Percentiles rank a stretch among this genome's conserved stretches.
These are phyloP conservation scores for Bacterosira constricta DNA, from an alignment of 108 stramenopile species.

Conservation along the genomic window DNA sequence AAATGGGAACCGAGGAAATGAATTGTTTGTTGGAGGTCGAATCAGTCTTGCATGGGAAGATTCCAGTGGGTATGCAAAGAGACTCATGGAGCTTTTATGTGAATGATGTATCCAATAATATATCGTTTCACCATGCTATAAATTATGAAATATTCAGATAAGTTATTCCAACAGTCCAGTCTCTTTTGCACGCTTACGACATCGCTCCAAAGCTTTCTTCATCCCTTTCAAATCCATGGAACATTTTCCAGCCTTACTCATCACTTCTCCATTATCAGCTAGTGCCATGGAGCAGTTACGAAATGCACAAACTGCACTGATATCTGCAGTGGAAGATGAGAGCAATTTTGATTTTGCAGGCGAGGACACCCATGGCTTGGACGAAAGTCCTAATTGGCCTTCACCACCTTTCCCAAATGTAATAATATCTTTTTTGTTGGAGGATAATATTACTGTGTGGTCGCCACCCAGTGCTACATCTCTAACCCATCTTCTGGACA, in stretches of 20 bases:
- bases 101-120: constrained; percentile 6
- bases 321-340: constrained; percentile 36
- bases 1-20: constrained; percentile 49
- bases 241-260: constrained; percentile 58
- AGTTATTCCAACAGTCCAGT: background rate
- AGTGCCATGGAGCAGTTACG: constrained; percentile 64
- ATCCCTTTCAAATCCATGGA: constrained; percentile 20
- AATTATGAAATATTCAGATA: too few relatives aligned
- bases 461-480: constrained; percentile 78
- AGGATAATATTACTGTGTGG: constrained; percentile 66
- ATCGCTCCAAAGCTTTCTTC: constrained; percentile 21
- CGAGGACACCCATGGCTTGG: constrained; percentile 70
- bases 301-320: constrained; percentile 63
- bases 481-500: constrained; percentile 37
- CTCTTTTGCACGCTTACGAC: constrained; percentile 16
- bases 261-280: constrained; percentile 48
- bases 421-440: constrained; percentile 56
- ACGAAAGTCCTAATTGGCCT: constrained; percentile 61
- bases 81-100: constrained; percentile 33
- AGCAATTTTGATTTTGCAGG: constrained; percentile 57
- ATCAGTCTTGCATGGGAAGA: constrained; percentile 66
- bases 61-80: constrained; percentile 50
- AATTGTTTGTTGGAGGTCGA: constrained; percentile 43
- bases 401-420: constrained; percentile 71
- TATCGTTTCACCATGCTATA: background rate